Evolutionary conservation across 208 protist genomes (phyloP).

Genomic region (Jaenimonas drosophilae): DNA sequence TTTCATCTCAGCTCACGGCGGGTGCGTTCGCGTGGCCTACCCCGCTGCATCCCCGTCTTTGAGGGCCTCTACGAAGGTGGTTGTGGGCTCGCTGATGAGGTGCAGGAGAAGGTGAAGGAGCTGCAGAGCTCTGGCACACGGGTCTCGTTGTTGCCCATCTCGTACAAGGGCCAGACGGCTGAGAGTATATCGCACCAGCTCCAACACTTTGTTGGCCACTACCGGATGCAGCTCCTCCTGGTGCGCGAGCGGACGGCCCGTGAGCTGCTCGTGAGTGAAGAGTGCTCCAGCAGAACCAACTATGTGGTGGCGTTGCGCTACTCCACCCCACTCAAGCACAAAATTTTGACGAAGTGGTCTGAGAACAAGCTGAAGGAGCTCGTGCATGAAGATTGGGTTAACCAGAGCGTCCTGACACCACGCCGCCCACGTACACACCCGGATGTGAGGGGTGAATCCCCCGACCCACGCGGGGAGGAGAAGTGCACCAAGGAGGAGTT

Average conservation of each 20-base stretch:
- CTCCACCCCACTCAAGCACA: constrained; percentile 17
- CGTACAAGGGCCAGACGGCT: constrained; percentile 25
- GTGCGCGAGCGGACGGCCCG: constrained; percentile 36
- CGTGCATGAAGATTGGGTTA: not conserved
- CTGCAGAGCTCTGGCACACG: constrained; percentile 7
- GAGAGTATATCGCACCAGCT: constrained; percentile 23
- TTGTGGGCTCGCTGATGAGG: not conserved
- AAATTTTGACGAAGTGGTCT: constrained; percentile 13
- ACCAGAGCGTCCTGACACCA: too few relatives aligned
- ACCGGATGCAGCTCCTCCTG: constrained; percentile 33
- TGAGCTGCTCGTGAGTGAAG: constrained; percentile 18
- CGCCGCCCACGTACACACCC: too few relatives aligned
- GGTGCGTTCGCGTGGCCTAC: too few relatives aligned
- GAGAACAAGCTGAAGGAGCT: constrained; percentile 7
- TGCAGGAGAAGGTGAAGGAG: constrained; percentile 6
- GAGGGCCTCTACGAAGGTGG: not conserved
- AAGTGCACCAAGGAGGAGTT: too few relatives aligned
- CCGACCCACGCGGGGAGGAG: too few relatives aligned
- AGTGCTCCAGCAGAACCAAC: constrained; percentile 18
- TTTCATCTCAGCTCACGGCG: too few relatives aligned
- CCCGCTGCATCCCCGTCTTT: too few relatives aligned
- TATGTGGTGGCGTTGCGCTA: constrained; percentile 16
- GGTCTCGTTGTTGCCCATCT: constrained; percentile 15
- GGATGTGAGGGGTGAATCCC: too few relatives aligned
- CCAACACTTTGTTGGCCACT: constrained; percentile 28